Base-by-base conservation (phyloP, 306 rosid species). In the Fragaria ananassa region DNA sequence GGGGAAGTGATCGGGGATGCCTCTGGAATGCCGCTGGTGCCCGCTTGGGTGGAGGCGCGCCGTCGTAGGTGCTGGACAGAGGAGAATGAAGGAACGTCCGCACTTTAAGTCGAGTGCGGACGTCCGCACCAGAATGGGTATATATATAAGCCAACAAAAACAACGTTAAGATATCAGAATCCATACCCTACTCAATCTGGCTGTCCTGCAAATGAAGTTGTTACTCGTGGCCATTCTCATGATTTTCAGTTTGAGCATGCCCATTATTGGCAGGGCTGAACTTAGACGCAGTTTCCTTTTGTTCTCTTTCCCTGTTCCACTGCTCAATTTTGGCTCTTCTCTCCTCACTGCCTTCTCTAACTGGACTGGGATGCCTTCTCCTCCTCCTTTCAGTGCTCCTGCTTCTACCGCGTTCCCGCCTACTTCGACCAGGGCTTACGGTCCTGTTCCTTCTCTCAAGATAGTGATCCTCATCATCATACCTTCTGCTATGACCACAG, bases 251-350 rank as follows among this genome's bases (percentile, higher is more conserved):
- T 60, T 81, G 79, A n/a, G 19, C 6, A 75, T 71, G 17, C 5
- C 82, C 82, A 35, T 54, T 19, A 60, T 79, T 81, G 74, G 79
- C 86, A 37, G 65, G 6, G 66, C 77, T 79, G 68, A 19, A 75
- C 81, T 82, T 76, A 6, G 12, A 65, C n/a, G 86, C 79, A 69
- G 74, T 85, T 41, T 82, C 81, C 76, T 70, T 53, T 69, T 72
- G 74, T 58, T 88, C 97, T 88, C 97, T 88, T 85, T 92, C 97
- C 83, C 92, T 80, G 82, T 90, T 92, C 97, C 97, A 92, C 75
- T 87, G 97, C 72, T 86, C 96, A 84, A 92, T 90, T 82, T 85
- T 90, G 60, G 97, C 97, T 47, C 93, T 88, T 58, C 97, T 87
- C 88, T 92, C 97, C 79, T 88, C 96, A 73, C 97, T 92, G 68